Conservation (phyloP, 768 basidiomycete genomes). For the Auriscalpium microsporum region DNA sequence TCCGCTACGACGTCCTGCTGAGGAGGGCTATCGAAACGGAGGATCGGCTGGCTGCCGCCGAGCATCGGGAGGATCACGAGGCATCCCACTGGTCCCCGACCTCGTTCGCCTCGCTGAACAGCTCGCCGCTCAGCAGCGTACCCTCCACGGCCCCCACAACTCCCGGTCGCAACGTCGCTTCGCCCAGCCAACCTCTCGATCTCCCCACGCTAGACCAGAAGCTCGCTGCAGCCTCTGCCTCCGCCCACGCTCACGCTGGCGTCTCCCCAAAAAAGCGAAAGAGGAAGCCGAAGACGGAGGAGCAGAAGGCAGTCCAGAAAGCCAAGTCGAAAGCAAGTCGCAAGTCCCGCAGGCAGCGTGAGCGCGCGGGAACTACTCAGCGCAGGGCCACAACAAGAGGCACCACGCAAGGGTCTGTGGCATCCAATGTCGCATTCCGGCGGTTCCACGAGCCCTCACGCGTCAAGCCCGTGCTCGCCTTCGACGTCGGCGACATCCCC, state of each 20-base stretch:
- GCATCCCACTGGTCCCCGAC: neutral
- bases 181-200: neutral
- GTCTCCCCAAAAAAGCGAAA: too few species aligned
- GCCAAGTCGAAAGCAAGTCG: too few species aligned
- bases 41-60: neutral
- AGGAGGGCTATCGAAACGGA: neutral
- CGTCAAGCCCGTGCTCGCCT: neutral
- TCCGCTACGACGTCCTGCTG: neutral
- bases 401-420: neutral
- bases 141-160: neutral
- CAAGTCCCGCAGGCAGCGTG: too few species aligned
- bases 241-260: too few species aligned
- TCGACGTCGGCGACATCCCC: neutral
- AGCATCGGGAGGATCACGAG: neutral
- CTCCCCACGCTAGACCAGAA: neutral
- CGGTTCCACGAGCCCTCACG: neutral
- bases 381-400: neutral
- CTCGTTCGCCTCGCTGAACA: neutral
- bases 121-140: neutral
- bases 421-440: neutral
- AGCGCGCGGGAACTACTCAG: too few species aligned
- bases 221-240: too few species aligned
- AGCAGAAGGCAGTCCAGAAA: too few species aligned
- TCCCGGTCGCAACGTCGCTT: neutral
- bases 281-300: too few species aligned